Conservation (phyloP, 176 grass and related monocot species). For the Hordeum marinum region DNA sequence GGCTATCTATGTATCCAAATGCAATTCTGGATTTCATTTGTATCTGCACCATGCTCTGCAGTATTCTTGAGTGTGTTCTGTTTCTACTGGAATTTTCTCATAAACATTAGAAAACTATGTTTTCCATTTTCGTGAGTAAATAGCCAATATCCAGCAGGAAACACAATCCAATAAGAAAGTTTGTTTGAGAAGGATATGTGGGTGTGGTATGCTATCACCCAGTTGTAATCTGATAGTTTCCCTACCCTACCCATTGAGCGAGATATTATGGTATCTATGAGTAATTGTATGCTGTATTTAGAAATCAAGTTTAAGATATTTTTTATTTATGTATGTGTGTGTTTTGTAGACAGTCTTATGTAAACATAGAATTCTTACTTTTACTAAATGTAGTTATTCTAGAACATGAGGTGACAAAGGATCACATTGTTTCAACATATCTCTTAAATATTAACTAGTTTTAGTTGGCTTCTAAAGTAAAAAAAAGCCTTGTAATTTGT, state of each 20-base stretch:
- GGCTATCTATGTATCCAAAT: background rate
- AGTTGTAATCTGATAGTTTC: background rate
- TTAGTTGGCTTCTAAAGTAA: background rate
- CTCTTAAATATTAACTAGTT: background rate
- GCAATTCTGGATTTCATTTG: background rate
- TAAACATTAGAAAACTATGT: background rate
- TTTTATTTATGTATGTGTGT: background rate
- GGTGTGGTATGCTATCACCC: background rate
- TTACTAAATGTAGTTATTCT: background rate
- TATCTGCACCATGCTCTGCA: background rate
- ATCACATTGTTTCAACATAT: background rate
- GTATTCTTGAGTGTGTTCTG: background rate
- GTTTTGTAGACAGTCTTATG: background rate
- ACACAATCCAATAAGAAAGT: background rate
- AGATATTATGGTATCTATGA: conserved; percentile 13
- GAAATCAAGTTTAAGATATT: background rate
- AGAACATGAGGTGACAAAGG: background rate
- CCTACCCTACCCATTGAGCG: background rate
- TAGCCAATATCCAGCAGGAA: background rate
- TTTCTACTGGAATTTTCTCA: background rate
- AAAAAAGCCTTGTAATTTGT: background rate
- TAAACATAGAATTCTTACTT: background rate
- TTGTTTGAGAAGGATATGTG: background rate
- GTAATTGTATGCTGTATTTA: background rate
- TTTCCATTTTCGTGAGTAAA: background rate